Base-by-base conservation (phyloP, 2,329 filamentous ascomycete genomes). In the Aplosporella prunicola region DNA sequence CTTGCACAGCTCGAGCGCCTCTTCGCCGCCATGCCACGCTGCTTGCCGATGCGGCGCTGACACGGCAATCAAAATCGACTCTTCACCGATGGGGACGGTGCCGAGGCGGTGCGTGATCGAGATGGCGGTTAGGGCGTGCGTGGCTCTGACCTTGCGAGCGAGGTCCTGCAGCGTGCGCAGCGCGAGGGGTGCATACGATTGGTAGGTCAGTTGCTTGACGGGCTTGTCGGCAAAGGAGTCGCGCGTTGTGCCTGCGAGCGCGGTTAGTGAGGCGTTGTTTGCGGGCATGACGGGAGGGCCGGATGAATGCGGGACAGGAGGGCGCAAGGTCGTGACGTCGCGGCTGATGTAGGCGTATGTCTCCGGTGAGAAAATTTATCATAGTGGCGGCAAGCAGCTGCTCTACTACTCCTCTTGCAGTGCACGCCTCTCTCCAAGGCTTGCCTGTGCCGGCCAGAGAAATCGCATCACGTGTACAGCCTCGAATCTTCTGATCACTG, bases 11-110 rank as follows among this genome's bases (percentile, higher is more conserved):
- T 96, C 89, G 41, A 96, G 64, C 22, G 87, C 82, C 62, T 93
- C 85, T 64, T 96, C 89, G 0, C 84, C 89, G 0, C 82, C 89
- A 49, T 67, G 65, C 89, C 89, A 98, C 5, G 85, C 88, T 10
- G 82, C 83, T 49, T 82, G 74, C 6, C 91, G 71, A 63, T 96
- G 91, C 23, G 82, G 77, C 18, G 84, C 73, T 28, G 83, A 87
- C 4, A 95, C 82, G 1, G 85, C 83, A 50, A 96, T 87, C 39
- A 93, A 64, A 43, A 98, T 89, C 55, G 85, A 93, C 63, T 95
- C 88, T 61, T 95, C 85, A n/a, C 79, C 82, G 39, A 96, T 80
- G 3, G 85, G 84, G 11, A 95, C 89, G 14, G 76, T 71, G 0
- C 91, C 91, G 3, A 96, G 69, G 4, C 89, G 76, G 62, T 96